These are phyloP conservation scores for Secale cereale DNA, from an alignment of 176 grass and related monocot genomes.

Conservation along the genomic window DNA sequence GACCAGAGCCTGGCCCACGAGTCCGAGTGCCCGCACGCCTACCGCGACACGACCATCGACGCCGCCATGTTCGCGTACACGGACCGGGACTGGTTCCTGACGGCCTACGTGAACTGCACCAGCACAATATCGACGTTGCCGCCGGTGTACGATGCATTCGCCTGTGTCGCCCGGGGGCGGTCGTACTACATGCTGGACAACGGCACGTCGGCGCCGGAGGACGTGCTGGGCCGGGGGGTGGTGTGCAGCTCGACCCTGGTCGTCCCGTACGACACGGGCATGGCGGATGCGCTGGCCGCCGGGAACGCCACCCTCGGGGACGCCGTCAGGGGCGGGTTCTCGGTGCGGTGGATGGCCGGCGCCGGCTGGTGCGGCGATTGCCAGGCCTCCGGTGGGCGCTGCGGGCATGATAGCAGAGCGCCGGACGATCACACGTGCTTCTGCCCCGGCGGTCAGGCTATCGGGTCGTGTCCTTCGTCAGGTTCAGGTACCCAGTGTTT, in stretches of 20 bases:
- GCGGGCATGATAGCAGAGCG: conserved; percentile 20
- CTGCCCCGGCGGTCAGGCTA: conserved; percentile 4
- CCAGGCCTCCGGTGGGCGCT: conserved; percentile 32
- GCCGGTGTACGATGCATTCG: not conserved
- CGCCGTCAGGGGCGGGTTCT: conserved; percentile 28
- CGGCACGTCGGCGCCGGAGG: not conserved
- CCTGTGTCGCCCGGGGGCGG: not conserved
- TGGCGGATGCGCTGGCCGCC: not conserved
- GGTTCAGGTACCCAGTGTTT: conserved; percentile 13
- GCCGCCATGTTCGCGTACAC: conserved; percentile 5
- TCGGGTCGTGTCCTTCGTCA: conserved; percentile 10
- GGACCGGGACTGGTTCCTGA: conserved; percentile 19
- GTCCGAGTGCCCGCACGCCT: not conserved
- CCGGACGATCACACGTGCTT: conserved; percentile 19
- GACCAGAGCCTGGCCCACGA: not conserved
- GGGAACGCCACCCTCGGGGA: conserved; percentile 8
- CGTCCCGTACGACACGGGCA: not conserved
- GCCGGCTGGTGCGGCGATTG: conserved; percentile 39
- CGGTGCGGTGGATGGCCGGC: conserved; percentile 32
- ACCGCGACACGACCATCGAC: conserved; percentile 33
- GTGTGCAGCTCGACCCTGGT: conserved; percentile 5
- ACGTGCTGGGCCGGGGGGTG: not conserved
- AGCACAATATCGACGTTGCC: not conserved
- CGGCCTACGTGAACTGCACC: conserved; percentile 28
- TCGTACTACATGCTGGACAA: conserved; percentile 22